These are phyloP conservation scores for Psidium guajava DNA, from an alignment of 345 rosid species.

Conservation along the genomic window DNA sequence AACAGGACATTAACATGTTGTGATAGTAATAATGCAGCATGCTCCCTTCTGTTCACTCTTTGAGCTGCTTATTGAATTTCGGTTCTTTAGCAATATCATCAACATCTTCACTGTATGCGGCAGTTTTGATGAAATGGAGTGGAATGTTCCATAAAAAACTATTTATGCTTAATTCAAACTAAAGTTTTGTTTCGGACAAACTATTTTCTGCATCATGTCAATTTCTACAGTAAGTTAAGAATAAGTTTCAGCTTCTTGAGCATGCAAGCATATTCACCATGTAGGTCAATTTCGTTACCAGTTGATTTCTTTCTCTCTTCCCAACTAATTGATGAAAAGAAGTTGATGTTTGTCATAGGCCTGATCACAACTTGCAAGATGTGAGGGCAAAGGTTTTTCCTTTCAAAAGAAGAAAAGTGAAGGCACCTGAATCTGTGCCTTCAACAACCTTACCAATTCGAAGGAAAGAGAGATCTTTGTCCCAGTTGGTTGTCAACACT, in stretches of 20 bases:
- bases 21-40: background rate
- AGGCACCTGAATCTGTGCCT: constrained; percentile 47
- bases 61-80: background rate
- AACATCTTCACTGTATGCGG: background rate
- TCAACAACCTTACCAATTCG: constrained; percentile 51
- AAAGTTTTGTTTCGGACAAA: background rate
- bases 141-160: background rate
- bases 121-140: background rate
- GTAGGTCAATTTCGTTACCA: background rate
- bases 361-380: constrained; percentile 76
- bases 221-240: background rate
- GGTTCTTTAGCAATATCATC: background rate
- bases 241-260: background rate
- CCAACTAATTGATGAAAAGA: background rate
- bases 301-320: background rate
- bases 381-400: constrained; percentile 83
- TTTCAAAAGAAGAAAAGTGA: constrained; percentile 56
- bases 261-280: background rate
- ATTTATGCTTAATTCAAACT: background rate
- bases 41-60: background rate
- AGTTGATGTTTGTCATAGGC: constrained; percentile 4
- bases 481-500: constrained; percentile 77
- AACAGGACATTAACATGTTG: background rate
- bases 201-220: background rate
- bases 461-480: constrained; percentile 95